A percentile compares a stretch with the other conserved stretches of the same genome.
phyloP scores from a whole-genome alignment of 1,139 yeast genomes.

The Yamadazyma trypodendri region DNA sequence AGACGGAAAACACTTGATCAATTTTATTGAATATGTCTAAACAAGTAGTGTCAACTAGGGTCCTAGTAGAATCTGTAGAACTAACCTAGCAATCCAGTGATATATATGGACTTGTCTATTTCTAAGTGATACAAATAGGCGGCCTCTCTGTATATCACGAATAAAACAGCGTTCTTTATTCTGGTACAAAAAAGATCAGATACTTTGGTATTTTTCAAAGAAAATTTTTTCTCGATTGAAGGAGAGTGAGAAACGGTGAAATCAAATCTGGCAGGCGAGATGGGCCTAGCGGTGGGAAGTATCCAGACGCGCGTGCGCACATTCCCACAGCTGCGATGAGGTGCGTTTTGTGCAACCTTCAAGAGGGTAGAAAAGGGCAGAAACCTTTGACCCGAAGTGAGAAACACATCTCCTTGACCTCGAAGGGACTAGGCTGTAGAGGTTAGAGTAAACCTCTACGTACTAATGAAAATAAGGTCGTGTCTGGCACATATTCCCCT shows the following conservation, averaged over 20 bases:
- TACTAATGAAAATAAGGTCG: background rate
- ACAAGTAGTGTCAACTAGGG: background rate
- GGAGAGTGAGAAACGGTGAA: background rate
- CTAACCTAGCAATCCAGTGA: background rate
- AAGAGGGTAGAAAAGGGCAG: too few relatives aligned
- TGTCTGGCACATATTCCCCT: background rate
- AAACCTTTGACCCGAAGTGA: too few relatives aligned
- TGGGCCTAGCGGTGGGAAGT: too few relatives aligned
- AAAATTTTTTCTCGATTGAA: conserved; percentile 1
- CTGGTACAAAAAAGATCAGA: conserved; percentile 1
- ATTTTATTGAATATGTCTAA: too few relatives aligned
- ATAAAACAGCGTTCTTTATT: background rate
- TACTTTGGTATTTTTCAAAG: conserved; percentile 1
- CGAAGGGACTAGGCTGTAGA: too few relatives aligned
- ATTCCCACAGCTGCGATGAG: too few relatives aligned
- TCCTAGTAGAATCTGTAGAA: background rate
- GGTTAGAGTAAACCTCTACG: too few relatives aligned
- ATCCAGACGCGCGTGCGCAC: too few relatives aligned
- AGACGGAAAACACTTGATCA: too few relatives aligned
- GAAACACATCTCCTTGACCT: too few relatives aligned
- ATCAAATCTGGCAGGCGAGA: too few relatives aligned
- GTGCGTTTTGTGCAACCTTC: too few relatives aligned
- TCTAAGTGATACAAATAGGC: background rate
- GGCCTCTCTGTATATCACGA: background rate
- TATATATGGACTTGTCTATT: background rate